Conservation (phyloP, 2,329 filamentous ascomycete species). For the Monosporascus sp. region DNA sequence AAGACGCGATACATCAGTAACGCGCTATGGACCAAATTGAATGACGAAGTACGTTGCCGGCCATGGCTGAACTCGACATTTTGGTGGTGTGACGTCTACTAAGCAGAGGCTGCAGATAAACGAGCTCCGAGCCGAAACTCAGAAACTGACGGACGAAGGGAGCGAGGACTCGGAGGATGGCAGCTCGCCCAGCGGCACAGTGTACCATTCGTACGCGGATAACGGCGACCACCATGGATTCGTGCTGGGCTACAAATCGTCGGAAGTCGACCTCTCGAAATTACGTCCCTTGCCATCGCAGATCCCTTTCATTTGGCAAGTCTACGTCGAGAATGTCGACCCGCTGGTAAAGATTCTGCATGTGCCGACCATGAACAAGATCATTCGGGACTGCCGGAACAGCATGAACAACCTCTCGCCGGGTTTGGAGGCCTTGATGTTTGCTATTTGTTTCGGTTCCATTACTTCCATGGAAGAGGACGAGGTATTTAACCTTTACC, state of each 20-base stretch:
- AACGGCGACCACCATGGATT: constrained; percentile 62
- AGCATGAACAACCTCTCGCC: constrained; percentile 54
- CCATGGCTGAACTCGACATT: background rate
- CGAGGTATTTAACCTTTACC: constrained; percentile 37
- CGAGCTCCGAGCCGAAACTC: constrained; percentile 44
- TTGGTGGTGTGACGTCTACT: background rate
- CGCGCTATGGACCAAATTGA: constrained; percentile 71
- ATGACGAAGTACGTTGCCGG: constrained; percentile 56
- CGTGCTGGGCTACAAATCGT: constrained; percentile 67
- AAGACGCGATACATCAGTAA: constrained; percentile 70
- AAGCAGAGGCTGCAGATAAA: constrained; percentile 9
- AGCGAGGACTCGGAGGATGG: constrained; percentile 60
- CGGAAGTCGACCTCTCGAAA: constrained; percentile 59
- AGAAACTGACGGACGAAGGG: constrained; percentile 43
- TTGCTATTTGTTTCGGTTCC: constrained; percentile 55
- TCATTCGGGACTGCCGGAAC: constrained; percentile 55
- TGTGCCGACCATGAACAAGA: constrained; percentile 58
- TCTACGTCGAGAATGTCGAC: constrained; percentile 70
- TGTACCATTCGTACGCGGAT: constrained; percentile 25
- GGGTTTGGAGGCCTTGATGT: constrained; percentile 57
- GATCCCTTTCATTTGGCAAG: constrained; percentile 63
- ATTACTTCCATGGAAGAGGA: constrained; percentile 56
- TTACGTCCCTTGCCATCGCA: constrained; percentile 63
- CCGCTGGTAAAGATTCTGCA: constrained; percentile 68
- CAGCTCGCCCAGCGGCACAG: constrained; percentile 40